These are phyloP conservation scores for Cystobasidiaceae sp. DNA, from an alignment of 1,284 basidiomycete species.

Conservation along the genomic window DNA sequence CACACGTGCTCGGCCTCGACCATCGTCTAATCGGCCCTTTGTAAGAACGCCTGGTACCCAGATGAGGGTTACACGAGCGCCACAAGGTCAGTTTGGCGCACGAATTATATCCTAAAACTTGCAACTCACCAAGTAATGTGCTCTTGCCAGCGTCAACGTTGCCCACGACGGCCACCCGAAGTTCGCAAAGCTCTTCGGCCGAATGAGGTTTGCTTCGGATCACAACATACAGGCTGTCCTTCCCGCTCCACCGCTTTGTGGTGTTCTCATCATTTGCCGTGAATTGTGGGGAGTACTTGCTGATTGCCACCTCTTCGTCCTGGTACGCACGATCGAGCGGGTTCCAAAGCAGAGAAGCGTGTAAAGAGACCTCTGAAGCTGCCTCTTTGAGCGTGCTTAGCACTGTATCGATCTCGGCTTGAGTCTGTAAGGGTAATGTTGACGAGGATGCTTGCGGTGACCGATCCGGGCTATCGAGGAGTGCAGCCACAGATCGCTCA, in stretches of 20 bases:
- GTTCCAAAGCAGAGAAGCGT: slow-evolving; percentile 19
- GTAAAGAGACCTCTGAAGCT: slow-evolving; percentile 28
- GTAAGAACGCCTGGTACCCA: slow-evolving; percentile 46
- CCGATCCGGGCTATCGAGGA: slow-evolving; percentile 35
- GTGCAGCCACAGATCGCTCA: slow-evolving; percentile 26
- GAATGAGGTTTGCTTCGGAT: slow-evolving; percentile 37
- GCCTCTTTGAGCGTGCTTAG: slow-evolving; percentile 15
- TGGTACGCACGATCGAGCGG: slow-evolving; percentile 9
- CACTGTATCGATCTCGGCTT: slow-evolving; percentile 14
- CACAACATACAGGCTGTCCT: slow-evolving; percentile 36
- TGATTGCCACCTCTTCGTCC: slow-evolving; percentile 4
- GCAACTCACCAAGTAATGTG: slow-evolving; percentile 60
- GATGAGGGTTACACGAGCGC: too few relatives aligned
- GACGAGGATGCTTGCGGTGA: background rate
- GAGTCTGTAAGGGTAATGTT: slow-evolving; percentile 6
- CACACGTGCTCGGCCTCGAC: slow-evolving; percentile 85
- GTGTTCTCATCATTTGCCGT: slow-evolving; percentile 31
- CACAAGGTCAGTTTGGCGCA: slow-evolving; percentile 49
- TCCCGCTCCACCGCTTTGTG: slow-evolving; percentile 35
- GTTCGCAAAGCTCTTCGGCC: slow-evolving; percentile 57
- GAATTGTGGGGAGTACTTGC: slow-evolving; percentile 24
- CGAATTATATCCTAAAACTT: slow-evolving; percentile 55
- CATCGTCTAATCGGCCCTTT: slow-evolving; percentile 83
- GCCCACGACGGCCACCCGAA: slow-evolving; percentile 75
- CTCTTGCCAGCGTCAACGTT: slow-evolving; percentile 73